Evolutionary conservation across 2,329 filamentous ascomycete species (phyloP), one percentile per base, ranked within the genome.

Genomic region (Chalara sp.): DNA sequence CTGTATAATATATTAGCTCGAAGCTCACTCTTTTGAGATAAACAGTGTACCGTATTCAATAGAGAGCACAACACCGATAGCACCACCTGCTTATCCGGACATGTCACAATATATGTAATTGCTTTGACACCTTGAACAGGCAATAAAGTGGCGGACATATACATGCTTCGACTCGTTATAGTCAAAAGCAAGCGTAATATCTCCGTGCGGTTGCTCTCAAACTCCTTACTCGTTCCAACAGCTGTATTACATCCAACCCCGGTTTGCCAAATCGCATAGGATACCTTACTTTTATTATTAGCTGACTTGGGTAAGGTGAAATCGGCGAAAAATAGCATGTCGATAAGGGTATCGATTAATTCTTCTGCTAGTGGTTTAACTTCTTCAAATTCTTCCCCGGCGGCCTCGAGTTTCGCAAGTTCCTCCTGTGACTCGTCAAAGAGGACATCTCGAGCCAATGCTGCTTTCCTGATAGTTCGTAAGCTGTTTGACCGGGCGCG

Each of bases 231-330:
- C 4, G 90, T 92, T 7, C 85, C 85, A 60, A 95, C 83, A 5
- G 90, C 82, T 12, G 87, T 88, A 67, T 96, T 95, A 73, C 92
- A 97, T 11, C 93, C 93, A 32, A 99, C 92, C 45, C 93, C 93
- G 64, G 89, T 97, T 71, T 96, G 90, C 93, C 93, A 99, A 65
- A 99, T 97, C 49, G 89, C 86, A 69, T 93, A 96, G 6, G 86
- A 87, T 50, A 96, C 87, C 67, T 93, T 95, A 56, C 80, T 79
- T 63, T 86, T 89, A 49, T 81, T 81, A 51, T 83, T 77, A 11
- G 82, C 76, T 41, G 87, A 79, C 52, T 76, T 80, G 7, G 92
- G 88, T 12, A 96, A 78, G 0, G 92, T 96, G 62, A 99, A 86
- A 50, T 90, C 88, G 6, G 87, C 84, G 67, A 89, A 96, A 78